Evolutionary conservation across 352 stramenopile species (phyloP), one percentile per base, ranked within the genome.

Genomic region (Phytophthora pinifolia): DNA sequence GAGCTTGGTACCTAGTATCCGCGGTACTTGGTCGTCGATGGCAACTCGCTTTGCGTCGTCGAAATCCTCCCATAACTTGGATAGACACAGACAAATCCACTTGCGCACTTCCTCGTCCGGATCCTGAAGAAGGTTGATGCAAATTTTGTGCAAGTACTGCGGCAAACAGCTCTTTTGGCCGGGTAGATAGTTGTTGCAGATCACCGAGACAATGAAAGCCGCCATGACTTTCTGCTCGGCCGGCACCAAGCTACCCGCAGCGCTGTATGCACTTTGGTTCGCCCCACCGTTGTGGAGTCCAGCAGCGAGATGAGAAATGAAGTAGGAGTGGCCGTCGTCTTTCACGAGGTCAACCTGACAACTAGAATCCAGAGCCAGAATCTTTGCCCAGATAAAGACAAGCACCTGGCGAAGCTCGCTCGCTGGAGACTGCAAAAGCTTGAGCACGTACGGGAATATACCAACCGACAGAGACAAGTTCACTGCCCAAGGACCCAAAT

Each of bases 401-500:
- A 99, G 79, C 6, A 98, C 88, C 46, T 98, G 93, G 8, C 97
- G 96, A 33, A 99, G 94, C 56, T 99, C 96, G 30, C 82, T 91
- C 6, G 96, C 94, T 9, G 95, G 88, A 42, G 89, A 98, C 67
- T 98, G 93, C 9, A 99, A 72, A 7, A 99, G 72, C 70, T 99
- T 99, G 25, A 99, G 79, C 9, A 99, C 96, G 58, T 99, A 99
- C 4, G 97, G 97, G 52, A 99, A 99, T 50, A 99, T 99, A 13
- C 93, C 94, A 33, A 99, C 92, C 13, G 86, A 98, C 2, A 99
- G 72, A 8, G 87, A 86, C 9, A 96, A 54, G 36, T 96, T 94
- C 13, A 97, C 87, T 10, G 89, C 88, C 88, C 89, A 97, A 0
- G 86, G 84, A 0, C 89, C 96, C 9, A 99, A 72, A 54, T 98